Evolutionary conservation across 805 yeast genomes (phyloP), one percentile per base, ranked within the genome.

Genomic region (Wickerhamiella galacta): DNA sequence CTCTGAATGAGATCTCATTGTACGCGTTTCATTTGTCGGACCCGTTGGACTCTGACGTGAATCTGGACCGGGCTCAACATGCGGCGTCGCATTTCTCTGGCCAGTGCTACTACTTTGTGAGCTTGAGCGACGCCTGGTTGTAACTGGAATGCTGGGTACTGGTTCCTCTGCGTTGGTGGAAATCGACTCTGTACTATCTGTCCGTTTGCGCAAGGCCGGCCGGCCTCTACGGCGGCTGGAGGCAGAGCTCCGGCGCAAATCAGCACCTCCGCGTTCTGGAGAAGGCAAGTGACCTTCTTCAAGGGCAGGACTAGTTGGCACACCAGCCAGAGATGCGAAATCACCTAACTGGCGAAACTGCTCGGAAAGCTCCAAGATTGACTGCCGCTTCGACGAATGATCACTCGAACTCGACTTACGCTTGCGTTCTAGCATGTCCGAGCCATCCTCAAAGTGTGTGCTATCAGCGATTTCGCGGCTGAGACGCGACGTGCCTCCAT

Each of bases 271-370:
- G 26, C 14, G 26, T n/a, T 24, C 26, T 7, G 26, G 26, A 9
- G 26, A 24, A 6, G 26, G 14, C 11, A 24, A 8, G 8, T 20
- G 23, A 8, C 23, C 23, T 20, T 20, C 11, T 11, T 20, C 11
- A 20, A 8, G 8, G 23, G 8, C 23, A 8, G 23, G 10, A 11
- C 10, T 8, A 8, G 8, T 20, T 20, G 10, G 11, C 8, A 20
- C 23, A 8, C 10, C 8, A 11, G 11, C 10, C 11, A 8, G 23
- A 20, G 8, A 20, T 9, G 27, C 93, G 53, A 72, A 60, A 41
- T 73, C 75, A 0, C 87, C 72, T 29, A 83, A 58, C 29, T 66
- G 70, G 41, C 79, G 77, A 34, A 85, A 59, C 52, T 85, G 94
- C 39, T 60, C 69, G 3, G 93, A 75, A 14, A 54, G 45, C 20